A percentile compares a stretch with the other conserved stretches of the same genome.
These are phyloP conservation scores for Exserohilum rostratum DNA, from an alignment of 2,329 filamentous ascomycete species.

Conservation along the genomic window DNA sequence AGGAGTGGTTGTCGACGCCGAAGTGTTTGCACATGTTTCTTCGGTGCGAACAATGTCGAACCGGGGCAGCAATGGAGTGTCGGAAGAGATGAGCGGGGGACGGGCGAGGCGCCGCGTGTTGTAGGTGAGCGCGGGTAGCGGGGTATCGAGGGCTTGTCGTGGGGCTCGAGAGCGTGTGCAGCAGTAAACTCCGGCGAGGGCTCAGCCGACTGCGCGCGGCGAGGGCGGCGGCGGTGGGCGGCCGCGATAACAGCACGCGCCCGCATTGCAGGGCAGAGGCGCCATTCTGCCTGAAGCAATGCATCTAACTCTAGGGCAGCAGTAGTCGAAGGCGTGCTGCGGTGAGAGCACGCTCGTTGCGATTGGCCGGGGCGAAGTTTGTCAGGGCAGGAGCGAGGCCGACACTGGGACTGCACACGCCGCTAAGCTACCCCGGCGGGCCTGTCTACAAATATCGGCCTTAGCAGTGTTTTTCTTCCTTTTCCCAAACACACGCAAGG, in stretches of 20 bases:
- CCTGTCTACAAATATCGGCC: slow-evolving; percentile 5
- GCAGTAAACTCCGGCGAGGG: slow-evolving; percentile 29
- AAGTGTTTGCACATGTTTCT: slow-evolving; percentile 74
- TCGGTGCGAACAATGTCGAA: slow-evolving; percentile 74
- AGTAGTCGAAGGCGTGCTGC: slow-evolving; percentile 18
- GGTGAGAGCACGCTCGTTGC: slow-evolving; percentile 18
- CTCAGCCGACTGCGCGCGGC: slow-evolving; percentile 30
- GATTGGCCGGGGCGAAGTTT: slow-evolving; percentile 29
- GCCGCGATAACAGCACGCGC: slow-evolving; percentile 11
- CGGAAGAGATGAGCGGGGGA: slow-evolving; percentile 25
- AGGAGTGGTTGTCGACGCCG: slow-evolving; percentile 61
- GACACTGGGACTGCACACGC: slow-evolving; percentile 2
- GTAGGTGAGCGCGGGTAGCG: slow-evolving; percentile 30
- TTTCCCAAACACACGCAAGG: slow-evolving; percentile 38
- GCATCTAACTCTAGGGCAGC: slow-evolving; percentile 32
- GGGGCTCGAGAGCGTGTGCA: slow-evolving; percentile 34
- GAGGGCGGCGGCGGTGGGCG: slow-evolving; percentile 27
- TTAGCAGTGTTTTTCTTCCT: slow-evolving; percentile 11
- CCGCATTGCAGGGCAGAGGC: slow-evolving; percentile 18
- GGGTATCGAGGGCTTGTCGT: slow-evolving; percentile 37
- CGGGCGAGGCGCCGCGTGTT: slow-evolving; percentile 24
- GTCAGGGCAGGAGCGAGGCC: slow-evolving; percentile 14
- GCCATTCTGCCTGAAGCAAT: slow-evolving; percentile 44
- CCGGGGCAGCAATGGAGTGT: slow-evolving; percentile 27
- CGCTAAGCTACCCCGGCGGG: neutral